phyloP scores from a whole-genome alignment of 2,329 filamentous ascomycete species.

The Curvularia sp. region DNA sequence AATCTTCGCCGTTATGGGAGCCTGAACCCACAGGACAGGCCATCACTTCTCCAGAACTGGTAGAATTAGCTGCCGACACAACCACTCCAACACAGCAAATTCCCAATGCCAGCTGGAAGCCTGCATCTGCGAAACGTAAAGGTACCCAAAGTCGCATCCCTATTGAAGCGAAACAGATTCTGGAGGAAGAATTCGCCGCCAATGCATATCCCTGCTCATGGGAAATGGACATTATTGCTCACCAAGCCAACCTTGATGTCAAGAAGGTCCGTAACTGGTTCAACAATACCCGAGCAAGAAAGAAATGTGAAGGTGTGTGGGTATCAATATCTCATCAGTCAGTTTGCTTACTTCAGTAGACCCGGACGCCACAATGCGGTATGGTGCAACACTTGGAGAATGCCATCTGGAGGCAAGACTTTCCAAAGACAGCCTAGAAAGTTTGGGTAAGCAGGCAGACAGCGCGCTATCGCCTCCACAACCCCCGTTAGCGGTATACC shows the following conservation, averaged over 20 bases:
- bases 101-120: slow-evolving; percentile 32
- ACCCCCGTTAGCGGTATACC: slow-evolving; percentile 43
- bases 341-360: slow-evolving; percentile 21
- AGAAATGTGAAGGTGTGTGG: slow-evolving; percentile 37
- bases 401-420: slow-evolving; percentile 32
- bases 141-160: slow-evolving; percentile 42
- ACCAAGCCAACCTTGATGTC: slow-evolving; percentile 46
- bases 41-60: not conserved
- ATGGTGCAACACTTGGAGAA: slow-evolving; percentile 12
- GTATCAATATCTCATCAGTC: too few relatives aligned
- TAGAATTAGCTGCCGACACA: not conserved
- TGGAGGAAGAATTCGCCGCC: slow-evolving; percentile 45
- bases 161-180: slow-evolving; percentile 41
- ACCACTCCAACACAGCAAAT: slow-evolving; percentile 20
- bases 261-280: slow-evolving; percentile 48
- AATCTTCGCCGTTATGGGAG: not conserved
- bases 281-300: slow-evolving; percentile 46
- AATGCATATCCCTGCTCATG: slow-evolving; percentile 47
- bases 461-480: slow-evolving; percentile 36
- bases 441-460: slow-evolving; percentile 34
- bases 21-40: not conserved
- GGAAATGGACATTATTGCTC: slow-evolving; percentile 48
- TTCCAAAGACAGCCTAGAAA: slow-evolving; percentile 42
- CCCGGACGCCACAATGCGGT: slow-evolving; percentile 1
- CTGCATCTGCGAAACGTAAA: slow-evolving; percentile 45